Base-by-base conservation (phyloP, 2,329 filamentous ascomycete genomes). In the Polychaeton citri region DNA sequence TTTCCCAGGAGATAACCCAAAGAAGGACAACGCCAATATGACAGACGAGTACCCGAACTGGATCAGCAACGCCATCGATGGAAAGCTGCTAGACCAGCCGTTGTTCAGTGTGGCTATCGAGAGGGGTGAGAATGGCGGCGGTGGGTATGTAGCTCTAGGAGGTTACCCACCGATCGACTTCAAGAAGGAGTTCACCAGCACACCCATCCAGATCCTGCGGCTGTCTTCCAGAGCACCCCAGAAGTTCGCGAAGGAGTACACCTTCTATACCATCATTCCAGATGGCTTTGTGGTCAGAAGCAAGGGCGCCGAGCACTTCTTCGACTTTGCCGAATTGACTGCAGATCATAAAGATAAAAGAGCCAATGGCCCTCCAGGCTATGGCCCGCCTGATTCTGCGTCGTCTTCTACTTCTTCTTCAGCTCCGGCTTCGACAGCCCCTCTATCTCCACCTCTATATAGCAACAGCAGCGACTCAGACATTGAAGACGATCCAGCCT, bases 71-170 rank as follows among this genome's bases (percentile, higher is more conserved):
- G 63, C 52, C n/a, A 63, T 60, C 39, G 53, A 62, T 36, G 43
- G 61, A 20, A 55, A 58, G 8, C 44, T 60, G 2, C 58, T 64
- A 6, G 44, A 63, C 6, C 44, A 55, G 2, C 57, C 65, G 0
- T 42, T 63, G 4, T 70, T 69, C 52, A 63, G 56, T 40, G 45
- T 69, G 7, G 63, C 59, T 1, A 47, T 69, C 9, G 52, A 57
- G 3, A 49, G 60, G 2, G 38, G 35, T 12, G 37, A 38, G 1
- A 43, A 36, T 21, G 32, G 52, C 12, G 33, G 32, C 30, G 57
- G 57, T 3, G 64, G 65, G 2, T 66, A 62, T 30, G 48, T 69
- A 5, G 60, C 64, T 0, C 52, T 69, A 1, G 65, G 66, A 4
- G 64, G 63, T 15, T 47, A 69, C 2, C 64, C 65, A 6, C 58